A percentile compares a stretch with the other conserved stretches of the same genome.
These are phyloP conservation scores for Daedaleopsis sinensis DNA, from an alignment of 768 basidiomycete genomes.

Conservation along the genomic window DNA sequence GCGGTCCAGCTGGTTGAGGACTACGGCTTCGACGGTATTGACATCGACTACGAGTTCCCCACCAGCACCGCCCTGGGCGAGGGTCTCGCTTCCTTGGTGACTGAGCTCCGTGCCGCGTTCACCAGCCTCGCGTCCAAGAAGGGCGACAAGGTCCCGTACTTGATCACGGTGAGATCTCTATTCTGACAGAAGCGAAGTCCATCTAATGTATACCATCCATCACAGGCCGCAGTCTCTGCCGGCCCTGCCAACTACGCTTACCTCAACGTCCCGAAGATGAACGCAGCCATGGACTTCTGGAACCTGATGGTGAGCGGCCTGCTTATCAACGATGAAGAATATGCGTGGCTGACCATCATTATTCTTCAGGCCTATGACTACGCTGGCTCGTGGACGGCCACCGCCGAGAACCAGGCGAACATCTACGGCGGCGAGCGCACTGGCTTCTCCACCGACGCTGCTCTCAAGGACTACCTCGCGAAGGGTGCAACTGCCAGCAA, in stretches of 20 bases:
- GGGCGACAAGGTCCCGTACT: slow-evolving; percentile 62
- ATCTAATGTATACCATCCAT: too few species aligned
- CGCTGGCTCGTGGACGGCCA: slow-evolving; percentile 71
- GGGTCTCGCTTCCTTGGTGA: slow-evolving; percentile 69
- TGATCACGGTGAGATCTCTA: slow-evolving; percentile 45
- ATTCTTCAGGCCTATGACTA: slow-evolving; percentile 68
- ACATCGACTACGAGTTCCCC: slow-evolving; percentile 83
- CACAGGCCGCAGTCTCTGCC: slow-evolving; percentile 60
- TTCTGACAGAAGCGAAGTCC: background rate
- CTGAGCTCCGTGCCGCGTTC: slow-evolving; percentile 63
- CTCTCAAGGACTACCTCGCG: slow-evolving; percentile 60
- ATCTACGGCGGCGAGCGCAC: slow-evolving; percentile 67
- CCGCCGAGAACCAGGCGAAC: slow-evolving; percentile 60
- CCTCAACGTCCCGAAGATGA: slow-evolving; percentile 66
- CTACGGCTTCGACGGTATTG: slow-evolving; percentile 82
- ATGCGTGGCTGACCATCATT: background rate
- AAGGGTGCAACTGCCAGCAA: slow-evolving; percentile 67
- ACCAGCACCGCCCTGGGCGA: slow-evolving; percentile 56
- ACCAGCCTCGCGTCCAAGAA: slow-evolving; percentile 58
- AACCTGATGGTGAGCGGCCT: slow-evolving; percentile 66
- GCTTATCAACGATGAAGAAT: background rate
- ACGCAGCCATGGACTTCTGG: slow-evolving; percentile 71
- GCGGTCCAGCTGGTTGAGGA: slow-evolving; percentile 70
- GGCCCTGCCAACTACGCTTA: slow-evolving; percentile 61
- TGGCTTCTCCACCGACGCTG: slow-evolving; percentile 66